These are phyloP conservation scores for Populus deltoides DNA, from an alignment of 345 rosid genomes.

Conservation along the genomic window DNA sequence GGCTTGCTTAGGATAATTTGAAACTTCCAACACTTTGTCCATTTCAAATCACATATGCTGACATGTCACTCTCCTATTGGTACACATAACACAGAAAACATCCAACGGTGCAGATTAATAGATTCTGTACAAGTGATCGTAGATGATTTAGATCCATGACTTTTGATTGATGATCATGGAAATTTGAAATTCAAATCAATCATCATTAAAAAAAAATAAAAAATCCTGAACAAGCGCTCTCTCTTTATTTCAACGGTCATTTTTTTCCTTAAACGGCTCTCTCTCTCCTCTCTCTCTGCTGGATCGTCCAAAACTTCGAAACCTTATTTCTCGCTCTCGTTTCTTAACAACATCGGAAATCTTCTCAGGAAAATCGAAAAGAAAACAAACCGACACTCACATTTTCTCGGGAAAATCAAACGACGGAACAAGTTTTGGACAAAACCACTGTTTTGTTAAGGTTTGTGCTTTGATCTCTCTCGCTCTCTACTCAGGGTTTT, in stretches of 20 bases:
- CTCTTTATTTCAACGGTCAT: slow-evolving; percentile 29
- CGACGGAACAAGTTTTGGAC: neutral
- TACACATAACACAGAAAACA: neutral
- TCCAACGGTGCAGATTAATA: neutral
- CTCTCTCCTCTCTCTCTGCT: slow-evolving; percentile 13
- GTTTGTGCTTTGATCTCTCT: slow-evolving; percentile 20
- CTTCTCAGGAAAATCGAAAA: slow-evolving; percentile 2
- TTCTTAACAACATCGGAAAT: neutral
- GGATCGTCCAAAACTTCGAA: neutral
- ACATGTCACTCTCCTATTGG: neutral
- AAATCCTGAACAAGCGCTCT: slow-evolving; percentile 23
- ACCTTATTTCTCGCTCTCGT: slow-evolving; percentile 8
- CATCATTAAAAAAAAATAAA: slow-evolving; percentile 1
- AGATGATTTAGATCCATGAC: neutral
- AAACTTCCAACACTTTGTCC: neutral
- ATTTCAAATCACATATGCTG: neutral
- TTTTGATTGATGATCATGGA: no score
- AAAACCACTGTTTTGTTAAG: slow-evolving; percentile 13
- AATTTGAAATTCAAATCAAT: slow-evolving; percentile 12
- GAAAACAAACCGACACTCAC: neutral
- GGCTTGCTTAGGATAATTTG: neutral
- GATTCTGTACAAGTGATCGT: neutral
- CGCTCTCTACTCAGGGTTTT: neutral
- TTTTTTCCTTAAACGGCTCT: slow-evolving; percentile 27
- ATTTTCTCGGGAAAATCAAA: neutral